Evolutionary conservation across 257 asterid species (phyloP), one percentile per base, ranked within the genome.

Genomic region (Solanum clarkiae): DNA sequence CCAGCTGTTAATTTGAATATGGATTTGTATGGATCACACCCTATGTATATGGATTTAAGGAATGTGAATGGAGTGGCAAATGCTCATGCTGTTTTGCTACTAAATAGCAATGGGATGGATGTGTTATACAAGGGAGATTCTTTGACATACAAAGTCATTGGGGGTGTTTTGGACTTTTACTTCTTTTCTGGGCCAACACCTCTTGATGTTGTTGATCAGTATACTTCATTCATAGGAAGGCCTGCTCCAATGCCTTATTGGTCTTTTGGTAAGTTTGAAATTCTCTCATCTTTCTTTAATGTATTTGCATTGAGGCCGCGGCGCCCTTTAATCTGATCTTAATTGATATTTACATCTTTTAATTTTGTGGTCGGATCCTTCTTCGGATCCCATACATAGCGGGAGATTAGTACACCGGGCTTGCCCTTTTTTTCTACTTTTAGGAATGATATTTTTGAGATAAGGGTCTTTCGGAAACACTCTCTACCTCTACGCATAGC

Each of bases 1-100:
- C 92, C 24, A 4, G 93, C 97, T 68, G 85, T 86, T 4, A 93
- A 88, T 53, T 12, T 57, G 29, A 96, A 95, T 84, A 55, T 94
- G 82, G 95, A 96, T 49, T 84, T 96, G 81, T 96, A 96, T 60
- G 98, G 99, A 1, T 92, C 97, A 1, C 99, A 95, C 84, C 99
- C 99, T 1, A 95, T 96, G 83, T 93, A 96, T 83, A 87, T 85
- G 86, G 90, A 87, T 49, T 47, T 87, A 16, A 24, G 90, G 18
- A 40, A 72, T 60, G 84, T 62, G 45, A 62, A 62, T 59, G 75
- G 85, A n/a, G 16, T 18, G n/a, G 90, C 80, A 14, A 47, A 22
- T 15, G 32, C 83, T 56, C 90, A 82, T 36, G 90, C 86, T 22
- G 90, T 85, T 14, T 82, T 88, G 57, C 69, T 88, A 79, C 86